Evolutionary conservation across 2,329 filamentous ascomycete species (phyloP), one percentile per base, ranked within the genome.

Genomic region (Incumbomyces lentus): DNA sequence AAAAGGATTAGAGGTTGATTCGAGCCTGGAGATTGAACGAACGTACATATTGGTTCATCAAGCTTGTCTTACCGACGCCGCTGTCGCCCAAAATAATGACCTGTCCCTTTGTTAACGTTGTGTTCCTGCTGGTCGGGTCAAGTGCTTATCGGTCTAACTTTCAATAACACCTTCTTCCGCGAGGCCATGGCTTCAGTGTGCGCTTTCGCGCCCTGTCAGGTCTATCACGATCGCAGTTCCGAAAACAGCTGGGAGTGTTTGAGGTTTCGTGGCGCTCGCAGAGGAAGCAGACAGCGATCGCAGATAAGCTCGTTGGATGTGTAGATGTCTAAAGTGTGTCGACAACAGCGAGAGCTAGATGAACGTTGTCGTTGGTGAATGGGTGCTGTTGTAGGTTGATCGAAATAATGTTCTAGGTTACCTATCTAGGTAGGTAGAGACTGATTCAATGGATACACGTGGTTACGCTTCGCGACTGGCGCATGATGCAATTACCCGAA

Each of bases 1-100:
- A 59, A 46, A 59, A 5, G 6, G 16, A 30, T 44, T 45, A 37
- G n/a, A 37, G 29, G 46, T 31, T 48, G 47, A 32, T 33, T 18
- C 11, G 6, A 18, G 26, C 17, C 16, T 39, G 13, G 13, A 29
- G 31, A 41, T 6, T 26, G 31, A 34, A 37, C 35, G 38, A 49
- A 46, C 85, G 67, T 81, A 96, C 92, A 86, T 96, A 98, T 96
- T 98, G 92, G 73, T 98, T 98, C 92, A 98, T 98, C 79, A 98
- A 81, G 70, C 88, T 95, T 52, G 92, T 98, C 78, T 98, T 98
- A 67, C 92, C 92, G 53, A 98, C 92, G 71, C 92, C 92, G 69
- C 90, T 96, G 69, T 98, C 92, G 60, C 92, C 92, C 59, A 98
- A 82, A 70, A 98, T 96, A 63, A 98, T 98, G 63, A 98, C 89